Conservation (phyloP, 164 flowering plant genomes). For the Amborella trichopoda region DNA sequence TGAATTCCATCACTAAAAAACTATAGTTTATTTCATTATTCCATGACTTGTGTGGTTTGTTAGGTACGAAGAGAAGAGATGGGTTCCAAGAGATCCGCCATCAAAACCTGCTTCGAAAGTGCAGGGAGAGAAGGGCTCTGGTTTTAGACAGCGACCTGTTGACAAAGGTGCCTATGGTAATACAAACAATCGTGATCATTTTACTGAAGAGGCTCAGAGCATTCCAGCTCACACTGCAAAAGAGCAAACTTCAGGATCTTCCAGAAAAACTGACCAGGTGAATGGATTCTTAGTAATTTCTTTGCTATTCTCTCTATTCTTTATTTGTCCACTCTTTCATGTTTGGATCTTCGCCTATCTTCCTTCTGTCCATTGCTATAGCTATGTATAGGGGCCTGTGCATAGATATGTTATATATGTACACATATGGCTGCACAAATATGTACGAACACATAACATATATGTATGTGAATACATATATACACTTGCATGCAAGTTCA, state of each 20-base stretch:
- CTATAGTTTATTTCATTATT: not conserved
- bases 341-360: no score
- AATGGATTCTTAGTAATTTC: no score
- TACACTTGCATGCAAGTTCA: no score
- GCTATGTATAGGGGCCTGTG: no score
- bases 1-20: not conserved
- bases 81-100: slow-evolving; percentile 64
- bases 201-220: slow-evolving; percentile 35
- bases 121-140: slow-evolving; percentile 33
- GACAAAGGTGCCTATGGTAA: slow-evolving; percentile 28
- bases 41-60: slow-evolving; percentile 1
- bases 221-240: slow-evolving; percentile 21
- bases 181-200: slow-evolving; percentile 22
- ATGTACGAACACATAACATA: no score
- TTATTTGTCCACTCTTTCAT: no score
- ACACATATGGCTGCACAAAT: no score
- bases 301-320: no score
- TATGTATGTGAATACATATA: no score
- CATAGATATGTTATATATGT: no score
- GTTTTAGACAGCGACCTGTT: slow-evolving; percentile 30
- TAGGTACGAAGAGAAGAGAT: slow-evolving; percentile 96
- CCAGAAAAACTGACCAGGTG: slow-evolving; percentile 59
- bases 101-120: slow-evolving; percentile 37
- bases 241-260: slow-evolving; percentile 29
- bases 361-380: no score